Evolutionary conservation across 495 filamentous ascomycete species (phyloP).

Genomic region (Entonaema liquescens): DNA sequence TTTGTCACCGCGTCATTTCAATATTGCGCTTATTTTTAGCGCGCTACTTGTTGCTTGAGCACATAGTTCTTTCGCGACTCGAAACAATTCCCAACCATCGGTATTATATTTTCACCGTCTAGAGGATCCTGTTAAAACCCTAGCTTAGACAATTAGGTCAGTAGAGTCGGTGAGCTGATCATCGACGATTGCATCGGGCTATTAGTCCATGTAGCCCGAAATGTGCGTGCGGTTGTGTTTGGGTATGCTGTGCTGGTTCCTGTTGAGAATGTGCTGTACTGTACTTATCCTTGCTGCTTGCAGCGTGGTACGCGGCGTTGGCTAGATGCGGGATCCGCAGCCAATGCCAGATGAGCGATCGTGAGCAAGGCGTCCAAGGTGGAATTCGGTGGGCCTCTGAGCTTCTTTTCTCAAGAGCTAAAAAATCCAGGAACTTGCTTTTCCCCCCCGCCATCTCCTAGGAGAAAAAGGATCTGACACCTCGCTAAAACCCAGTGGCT

Average conservation of each 20-base stretch:
- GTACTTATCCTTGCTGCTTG: slow-evolving; percentile 30
- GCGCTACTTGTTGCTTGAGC: slow-evolving; percentile 5
- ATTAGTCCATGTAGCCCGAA: not conserved
- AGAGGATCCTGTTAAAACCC: slow-evolving; percentile 4
- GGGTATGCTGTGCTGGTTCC: slow-evolving; percentile 34
- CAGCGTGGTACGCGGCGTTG: slow-evolving; percentile 38
- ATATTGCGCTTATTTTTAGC: slow-evolving; percentile 8
- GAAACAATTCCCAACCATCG: not conserved
- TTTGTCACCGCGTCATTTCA: slow-evolving; percentile 15
- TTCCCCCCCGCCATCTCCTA: slow-evolving; percentile 7
- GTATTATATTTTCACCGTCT: not conserved
- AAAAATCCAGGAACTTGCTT: slow-evolving; percentile 17
- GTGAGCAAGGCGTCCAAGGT: slow-evolving; percentile 27
- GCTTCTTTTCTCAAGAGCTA: slow-evolving; percentile 7
- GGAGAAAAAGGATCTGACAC: slow-evolving; percentile 26
- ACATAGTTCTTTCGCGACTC: not conserved
- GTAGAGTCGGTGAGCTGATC: slow-evolving; percentile 13
- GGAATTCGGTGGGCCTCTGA: slow-evolving; percentile 17
- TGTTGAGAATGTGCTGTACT: slow-evolving; percentile 29
- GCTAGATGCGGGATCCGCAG: slow-evolving; percentile 40
- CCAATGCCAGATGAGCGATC: slow-evolving; percentile 43
- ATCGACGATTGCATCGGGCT: not conserved
- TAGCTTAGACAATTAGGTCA: slow-evolving; percentile 8
- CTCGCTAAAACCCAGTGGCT: slow-evolving; percentile 17
- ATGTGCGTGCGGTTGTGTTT: slow-evolving; percentile 2